These are phyloP conservation scores for Solanum bukasovii DNA, from an alignment of 257 asterid genomes.

Conservation along the genomic window DNA sequence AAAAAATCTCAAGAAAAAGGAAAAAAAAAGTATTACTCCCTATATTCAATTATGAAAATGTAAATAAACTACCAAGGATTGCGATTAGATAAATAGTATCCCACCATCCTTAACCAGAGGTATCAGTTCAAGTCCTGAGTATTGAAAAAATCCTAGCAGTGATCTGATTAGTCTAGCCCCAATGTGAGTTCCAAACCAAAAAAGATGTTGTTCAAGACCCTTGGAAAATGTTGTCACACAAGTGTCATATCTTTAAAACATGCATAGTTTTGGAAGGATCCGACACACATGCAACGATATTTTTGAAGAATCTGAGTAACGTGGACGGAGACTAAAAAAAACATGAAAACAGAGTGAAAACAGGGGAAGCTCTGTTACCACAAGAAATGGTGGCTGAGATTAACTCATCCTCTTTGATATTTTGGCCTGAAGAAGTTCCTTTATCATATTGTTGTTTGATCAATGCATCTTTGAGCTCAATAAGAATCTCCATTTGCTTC, in stretches of 20 bases:
- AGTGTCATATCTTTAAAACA: background rate
- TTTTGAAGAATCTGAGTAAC: background rate
- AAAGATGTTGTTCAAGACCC: background rate
- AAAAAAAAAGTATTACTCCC: background rate
- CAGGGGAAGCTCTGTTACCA: conserved; percentile 32
- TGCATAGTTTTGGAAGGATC: background rate
- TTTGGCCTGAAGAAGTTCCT: conserved; percentile 22
- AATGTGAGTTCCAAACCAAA: background rate
- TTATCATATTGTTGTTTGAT: conserved; percentile 20
- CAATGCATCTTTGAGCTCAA: conserved; percentile 49
- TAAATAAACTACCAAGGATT: background rate
- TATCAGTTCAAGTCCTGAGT: background rate
- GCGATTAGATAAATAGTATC: background rate
- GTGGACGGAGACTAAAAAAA: background rate
- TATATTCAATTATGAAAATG: background rate
- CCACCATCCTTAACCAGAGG: background rate
- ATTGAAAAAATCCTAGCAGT: background rate
- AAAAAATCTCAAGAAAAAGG: background rate
- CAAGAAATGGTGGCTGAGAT: conserved; percentile 72
- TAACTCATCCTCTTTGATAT: conserved; percentile 48
- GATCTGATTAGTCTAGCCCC: background rate
- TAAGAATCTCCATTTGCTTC: conserved; percentile 75
- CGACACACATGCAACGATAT: background rate
- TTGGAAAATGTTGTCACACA: background rate
- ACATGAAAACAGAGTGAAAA: background rate